Evolutionary conservation across 148 eudicot genomes (phyloP), one percentile per base, ranked within the genome.

Genomic region (Camellia japonica): DNA sequence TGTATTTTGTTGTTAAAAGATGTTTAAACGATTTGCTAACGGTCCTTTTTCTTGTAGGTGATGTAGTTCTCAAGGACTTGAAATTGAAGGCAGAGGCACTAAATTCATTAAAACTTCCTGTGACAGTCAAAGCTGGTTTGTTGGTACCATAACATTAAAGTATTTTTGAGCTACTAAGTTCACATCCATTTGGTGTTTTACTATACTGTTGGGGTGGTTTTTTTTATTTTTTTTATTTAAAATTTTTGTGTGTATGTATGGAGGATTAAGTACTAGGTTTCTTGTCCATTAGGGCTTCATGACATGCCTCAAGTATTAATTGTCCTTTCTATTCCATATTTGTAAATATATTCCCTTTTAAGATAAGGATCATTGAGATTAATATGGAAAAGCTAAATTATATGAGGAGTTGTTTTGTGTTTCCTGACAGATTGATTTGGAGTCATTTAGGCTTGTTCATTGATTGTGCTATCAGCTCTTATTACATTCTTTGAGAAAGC

Each of bases 21-120:
- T 14, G 15, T 42, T 30, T 30, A 11, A 69, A 52, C 42, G 49
- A 44, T 64, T 58, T 79, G 61, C 5, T 60, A 69, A 23, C 80
- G 44, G 64, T 64, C 18, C 14, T 78, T 78, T 81, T 79, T 74
- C 80, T 72, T 80, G 67, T 79, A 96, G 99, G 99, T 65, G 98
- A 96, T 91, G 99, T 96, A 79, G 95, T 96, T 78, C 98, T 96
- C 75, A 96, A 91, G 85, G 99, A 96, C 87, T 84, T 96, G 86
- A 92, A 92, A 83, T 85, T 96, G 87, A 96, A 96, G 88, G 97
- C 99, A 51, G 99, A 96, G 86, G 99, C 99, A 38, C 83, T 93
- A 78, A 96, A 96, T 82, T 84, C 98, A 18, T 85, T 96, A 60
- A 94, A 92, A 82, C 98, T 96, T 86, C 99, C 99, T 63, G 99